Conservation (phyloP, 768 basidiomycete genomes). For the Tricholoma furcatifolium region DNA sequence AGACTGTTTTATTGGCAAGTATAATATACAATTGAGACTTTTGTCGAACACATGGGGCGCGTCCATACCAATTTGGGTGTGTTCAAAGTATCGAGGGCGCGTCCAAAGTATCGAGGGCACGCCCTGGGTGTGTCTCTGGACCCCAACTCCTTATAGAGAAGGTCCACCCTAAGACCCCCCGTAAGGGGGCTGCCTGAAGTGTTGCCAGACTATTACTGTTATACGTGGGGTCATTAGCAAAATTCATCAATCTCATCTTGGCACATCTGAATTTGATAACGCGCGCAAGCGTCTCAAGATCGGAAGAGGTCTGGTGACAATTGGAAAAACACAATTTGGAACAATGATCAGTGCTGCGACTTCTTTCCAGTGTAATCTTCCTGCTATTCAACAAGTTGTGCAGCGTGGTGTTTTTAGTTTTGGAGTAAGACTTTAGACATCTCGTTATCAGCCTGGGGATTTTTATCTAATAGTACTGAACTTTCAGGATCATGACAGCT, state of each 20-base stretch:
- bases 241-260: slow-evolving; percentile 20
- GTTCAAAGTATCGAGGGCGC: too few relatives aligned
- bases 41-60: too few relatives aligned
- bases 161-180: too few relatives aligned
- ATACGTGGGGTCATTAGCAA: slow-evolving; percentile 19
- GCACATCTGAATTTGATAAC: slow-evolving; percentile 11
- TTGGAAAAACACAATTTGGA: slow-evolving; percentile 13
- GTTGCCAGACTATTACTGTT: slow-evolving; percentile 11
- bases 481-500: background rate
- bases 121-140: too few relatives aligned
- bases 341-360: slow-evolving; percentile 14
- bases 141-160: too few relatives aligned
- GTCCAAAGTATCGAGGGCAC: too few relatives aligned
- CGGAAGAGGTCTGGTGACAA: slow-evolving; percentile 17
- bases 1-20: too few relatives aligned
- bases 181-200: too few relatives aligned
- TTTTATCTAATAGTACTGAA: background rate
- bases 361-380: slow-evolving; percentile 17
- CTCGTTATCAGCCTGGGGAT: background rate
- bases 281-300: slow-evolving; percentile 10
- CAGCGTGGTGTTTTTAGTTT: slow-evolving; percentile 12
- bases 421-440: slow-evolving; percentile 10
- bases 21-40: too few relatives aligned
- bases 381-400: slow-evolving; percentile 18
- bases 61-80: too few relatives aligned